Conservation (phyloP, 257 asterid species). For the Ballota nigra region DNA sequence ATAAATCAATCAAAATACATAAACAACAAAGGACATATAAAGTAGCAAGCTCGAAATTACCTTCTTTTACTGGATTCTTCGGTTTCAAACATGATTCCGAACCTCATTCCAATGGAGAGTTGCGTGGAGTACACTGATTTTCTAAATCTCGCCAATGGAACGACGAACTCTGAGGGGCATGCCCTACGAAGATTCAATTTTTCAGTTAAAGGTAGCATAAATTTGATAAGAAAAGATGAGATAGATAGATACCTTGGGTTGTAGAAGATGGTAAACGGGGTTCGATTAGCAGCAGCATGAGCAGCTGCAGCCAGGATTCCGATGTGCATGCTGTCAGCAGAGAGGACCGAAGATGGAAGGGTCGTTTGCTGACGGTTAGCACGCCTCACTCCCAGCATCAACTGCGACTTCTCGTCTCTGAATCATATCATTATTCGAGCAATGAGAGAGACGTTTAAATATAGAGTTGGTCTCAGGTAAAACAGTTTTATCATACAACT, state of each 20-base stretch:
- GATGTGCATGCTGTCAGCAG: constrained; percentile 99
- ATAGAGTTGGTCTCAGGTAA: neutral
- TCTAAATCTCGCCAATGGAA: constrained; percentile 69
- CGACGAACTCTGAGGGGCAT: constrained; percentile 88
- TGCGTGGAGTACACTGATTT: constrained; percentile 73
- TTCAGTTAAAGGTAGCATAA: neutral
- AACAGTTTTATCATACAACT: too few relatives aligned
- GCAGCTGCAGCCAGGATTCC: constrained; percentile 99
- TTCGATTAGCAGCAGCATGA: constrained; percentile 91
- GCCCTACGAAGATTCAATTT: constrained; percentile 48
- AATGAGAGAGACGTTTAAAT: neutral
- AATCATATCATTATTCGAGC: neutral
- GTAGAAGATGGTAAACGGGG: constrained; percentile 81
- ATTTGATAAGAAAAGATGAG: neutral
- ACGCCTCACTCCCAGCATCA: constrained; percentile 89
- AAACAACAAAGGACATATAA: neutral
- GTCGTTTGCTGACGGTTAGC: constrained; percentile 81
- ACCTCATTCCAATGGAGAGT: constrained; percentile 84
- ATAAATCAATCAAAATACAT: neutral
- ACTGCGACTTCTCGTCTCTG: constrained; percentile 88
- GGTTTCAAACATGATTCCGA: constrained; percentile 97
- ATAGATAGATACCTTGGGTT: constrained; percentile 65
- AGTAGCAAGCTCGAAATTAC: constrained; percentile 18
- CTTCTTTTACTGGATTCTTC: constrained; percentile 95
- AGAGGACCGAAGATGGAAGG: constrained; percentile 87